Percentiles rank a stretch among this genome's conserved stretches.
Conservation (phyloP, 2,329 filamentous ascomycete species). For the Venturia pyrina region DNA sequence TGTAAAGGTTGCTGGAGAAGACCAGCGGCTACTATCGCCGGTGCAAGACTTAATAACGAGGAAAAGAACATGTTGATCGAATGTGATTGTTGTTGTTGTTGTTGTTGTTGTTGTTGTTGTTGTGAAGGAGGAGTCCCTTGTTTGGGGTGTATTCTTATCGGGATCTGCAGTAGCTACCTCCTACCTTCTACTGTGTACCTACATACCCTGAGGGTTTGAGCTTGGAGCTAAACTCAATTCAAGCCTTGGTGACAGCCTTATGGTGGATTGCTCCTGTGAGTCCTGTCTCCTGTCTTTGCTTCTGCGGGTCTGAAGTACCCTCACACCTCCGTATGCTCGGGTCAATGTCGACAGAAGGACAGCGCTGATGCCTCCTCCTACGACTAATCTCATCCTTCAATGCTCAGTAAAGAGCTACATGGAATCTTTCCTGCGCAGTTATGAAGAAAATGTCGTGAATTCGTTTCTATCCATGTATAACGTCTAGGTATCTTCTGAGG, state of each 20-base stretch:
- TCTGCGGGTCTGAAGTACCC: too few species aligned
- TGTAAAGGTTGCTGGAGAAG: not conserved
- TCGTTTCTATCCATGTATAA: not conserved
- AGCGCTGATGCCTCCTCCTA: too few species aligned
- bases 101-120: not conserved
- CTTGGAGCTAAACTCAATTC: not conserved
- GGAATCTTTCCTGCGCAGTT: not conserved
- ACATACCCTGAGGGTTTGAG: not conserved
- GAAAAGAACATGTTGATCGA: not conserved
- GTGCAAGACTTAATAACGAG: not conserved
- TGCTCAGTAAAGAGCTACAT: too few species aligned
- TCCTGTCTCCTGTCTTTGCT: not conserved
- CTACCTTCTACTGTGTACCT: too few species aligned
- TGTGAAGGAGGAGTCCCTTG: not conserved
- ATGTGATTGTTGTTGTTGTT: not conserved
- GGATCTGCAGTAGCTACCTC: not conserved
- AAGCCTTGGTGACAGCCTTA: not conserved
- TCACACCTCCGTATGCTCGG: too few species aligned
- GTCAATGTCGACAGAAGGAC: too few species aligned
- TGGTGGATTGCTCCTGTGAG: not conserved
- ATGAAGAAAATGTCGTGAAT: not conserved
- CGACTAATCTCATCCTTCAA: too few species aligned
- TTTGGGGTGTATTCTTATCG: not conserved
- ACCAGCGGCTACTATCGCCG: not conserved
- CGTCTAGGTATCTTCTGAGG: not conserved